Evolutionary conservation across 495 filamentous ascomycete species (phyloP), one percentile per base, ranked within the genome.

Genomic region (Aspergillus sclerotiicarbonarius): DNA sequence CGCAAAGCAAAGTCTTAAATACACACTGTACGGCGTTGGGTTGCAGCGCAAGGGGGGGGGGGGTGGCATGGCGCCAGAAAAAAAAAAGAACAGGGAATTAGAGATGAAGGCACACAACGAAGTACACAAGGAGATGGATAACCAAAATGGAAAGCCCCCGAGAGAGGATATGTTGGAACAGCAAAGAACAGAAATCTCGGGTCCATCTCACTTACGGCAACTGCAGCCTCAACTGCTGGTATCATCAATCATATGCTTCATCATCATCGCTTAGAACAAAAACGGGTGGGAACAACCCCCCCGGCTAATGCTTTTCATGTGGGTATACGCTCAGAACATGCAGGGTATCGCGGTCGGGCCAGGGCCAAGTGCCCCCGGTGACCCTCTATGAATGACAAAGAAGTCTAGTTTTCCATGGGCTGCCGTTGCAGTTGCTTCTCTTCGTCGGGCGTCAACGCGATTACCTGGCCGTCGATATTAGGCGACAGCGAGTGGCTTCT

Each of bases 371-470:
- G 25, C 25, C 5, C 25, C 2, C 5, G 25, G 25, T 25, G 25
- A 25, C 25, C n/a, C n/a, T 37, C 33, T 37, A 49, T 19, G 54
- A 39, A 58, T 53, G 37, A 12, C 25, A 25, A 25, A 25, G n/a
- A n/a, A 41, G 60, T 67, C 62, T 67, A 63, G 59, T 66, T 49
- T 51, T 56, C 45, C 55, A 53, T 32, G 50, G 48, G 10, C 51
- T 16, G 43, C 50, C 19, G 53, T 57, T 41, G 37, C 37, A 25
- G 29, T 32, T 46, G 62, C 33, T 59, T 64, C 39, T 65, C 55
- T 39, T 75, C 68, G 39, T 75, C 73, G 2, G 60, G 59, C 20
- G 66, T 62, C 30, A 70, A n/a, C 45, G 46, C 41, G 43, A 63
- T 54, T 15, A 61, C 51, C n/a, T 57, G 62, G 41, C 47, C 62